Evolutionary conservation across 108 stramenopile genomes (phyloP), one percentile per base, ranked within the genome.

Genomic region (Mediolabrus comicus): DNA sequence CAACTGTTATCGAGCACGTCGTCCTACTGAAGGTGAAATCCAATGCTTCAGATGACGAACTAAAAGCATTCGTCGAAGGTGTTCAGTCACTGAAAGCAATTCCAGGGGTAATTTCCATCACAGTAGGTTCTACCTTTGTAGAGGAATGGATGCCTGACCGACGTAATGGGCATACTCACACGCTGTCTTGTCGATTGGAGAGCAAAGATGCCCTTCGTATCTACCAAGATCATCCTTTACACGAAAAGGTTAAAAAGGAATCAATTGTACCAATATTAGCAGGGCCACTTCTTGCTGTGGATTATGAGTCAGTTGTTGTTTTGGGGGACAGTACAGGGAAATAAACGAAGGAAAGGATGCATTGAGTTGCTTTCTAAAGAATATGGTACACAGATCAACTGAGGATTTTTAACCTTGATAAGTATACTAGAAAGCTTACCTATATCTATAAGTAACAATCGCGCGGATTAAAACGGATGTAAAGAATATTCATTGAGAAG

Each of bases 121-220:
- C 67, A 0, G 27, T 79, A 39, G 78, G 78, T 9, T 11, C 34
- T 7, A 65, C 70, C 4, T 79, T 79, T 53, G 72, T 32, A 10
- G 78, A 79, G 28, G 78, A 79, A 22, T 73, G 78, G 72, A 79
- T 79, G 78, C 33, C 72, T 12, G 78, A 79, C 26, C 53, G 78
- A n/a, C 69, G 69, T 30, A 27, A 24, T 49, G 78, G 78, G 2
- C 10, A 51, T 39, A 79, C 72, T 10, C 70, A 79, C 66, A 58
- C 58, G 14, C 16, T 79, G 3, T 65, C 69, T 1, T 38, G 41
- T 39, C 72, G 78, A 17, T 53, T 79, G 28, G 46, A 46, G 49
- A 51, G 43, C 10, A 79, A 79, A 59, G 67, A 71, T 9, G 70
- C 69, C 26, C 46, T 79, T 24, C 39, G 39, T 28, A 55, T 64